Conservation (phyloP, 441 rosid species). For the Theobroma grandiflorum region DNA sequence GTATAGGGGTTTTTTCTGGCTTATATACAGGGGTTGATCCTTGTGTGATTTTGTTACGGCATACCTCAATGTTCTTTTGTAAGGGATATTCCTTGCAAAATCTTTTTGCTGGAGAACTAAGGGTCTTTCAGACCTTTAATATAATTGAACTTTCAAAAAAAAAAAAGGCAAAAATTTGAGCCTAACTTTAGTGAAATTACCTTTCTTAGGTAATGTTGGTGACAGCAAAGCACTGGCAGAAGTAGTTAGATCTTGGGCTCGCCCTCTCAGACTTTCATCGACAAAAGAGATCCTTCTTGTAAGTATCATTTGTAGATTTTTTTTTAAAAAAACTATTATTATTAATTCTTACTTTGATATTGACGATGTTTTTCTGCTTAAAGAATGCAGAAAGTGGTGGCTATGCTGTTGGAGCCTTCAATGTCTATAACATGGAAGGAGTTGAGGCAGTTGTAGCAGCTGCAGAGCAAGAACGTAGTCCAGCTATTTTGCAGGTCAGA, state of each 20-base stretch:
- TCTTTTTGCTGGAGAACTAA: too few species aligned
- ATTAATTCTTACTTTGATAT: constrained; percentile 29
- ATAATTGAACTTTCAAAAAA: too few species aligned
- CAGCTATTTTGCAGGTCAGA: constrained; percentile 92
- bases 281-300: constrained; percentile 83
- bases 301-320: constrained; percentile 34
- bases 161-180: too few species aligned
- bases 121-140: too few species aligned
- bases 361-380: constrained; percentile 36
- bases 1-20: too few species aligned
- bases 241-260: constrained; percentile 92
- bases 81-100: too few species aligned
- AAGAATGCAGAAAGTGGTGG: constrained; percentile 89
- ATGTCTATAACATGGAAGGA: constrained; percentile 96
- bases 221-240: constrained; percentile 79
- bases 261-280: constrained; percentile 63
- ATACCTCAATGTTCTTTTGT: too few species aligned
- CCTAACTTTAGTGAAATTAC: constrained; percentile 13
- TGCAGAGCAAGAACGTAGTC: constrained; percentile 93
- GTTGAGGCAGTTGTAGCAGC: constrained; percentile 95
- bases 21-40: background rate
- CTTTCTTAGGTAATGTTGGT: constrained; percentile 86
- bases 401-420: constrained; percentile 98
- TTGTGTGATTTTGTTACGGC: background rate
- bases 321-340: constrained; percentile 19